Evolutionary conservation across 768 basidiomycete genomes (phyloP).

Genomic region (Podaxis mareebaensis): DNA sequence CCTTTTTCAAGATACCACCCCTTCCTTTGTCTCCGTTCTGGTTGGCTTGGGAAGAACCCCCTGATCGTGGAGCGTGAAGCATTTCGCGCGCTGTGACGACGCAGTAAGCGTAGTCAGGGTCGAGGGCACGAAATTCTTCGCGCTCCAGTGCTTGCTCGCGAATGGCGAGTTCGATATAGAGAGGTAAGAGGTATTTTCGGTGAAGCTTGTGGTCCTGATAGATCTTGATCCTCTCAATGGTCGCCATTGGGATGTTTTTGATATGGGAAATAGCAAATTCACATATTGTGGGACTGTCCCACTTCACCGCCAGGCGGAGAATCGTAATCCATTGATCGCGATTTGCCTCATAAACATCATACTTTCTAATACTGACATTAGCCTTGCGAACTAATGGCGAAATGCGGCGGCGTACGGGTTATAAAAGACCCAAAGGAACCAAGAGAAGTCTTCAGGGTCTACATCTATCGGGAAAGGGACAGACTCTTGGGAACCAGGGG

Average conservation of each 20-base stretch:
- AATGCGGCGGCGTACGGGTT: not conserved
- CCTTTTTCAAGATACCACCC: not conserved
- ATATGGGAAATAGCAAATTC: conserved; percentile 38
- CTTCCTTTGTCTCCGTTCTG: not conserved
- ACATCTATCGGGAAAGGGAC: not conserved
- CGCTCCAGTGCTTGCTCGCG: conserved; percentile 9
- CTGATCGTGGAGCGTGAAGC: not conserved
- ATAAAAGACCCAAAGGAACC: not conserved
- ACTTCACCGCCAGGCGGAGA: conserved; percentile 50
- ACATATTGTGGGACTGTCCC: conserved; percentile 55
- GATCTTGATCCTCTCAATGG: not conserved
- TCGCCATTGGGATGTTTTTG: not conserved
- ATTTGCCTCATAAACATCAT: conserved; percentile 51
- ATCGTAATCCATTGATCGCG: conserved; percentile 55
- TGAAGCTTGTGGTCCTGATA: conserved; percentile 1
- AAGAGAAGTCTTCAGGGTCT: not conserved
- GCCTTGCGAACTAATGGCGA: not conserved
- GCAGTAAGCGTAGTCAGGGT: not conserved
- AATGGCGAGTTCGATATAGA: conserved; percentile 4
- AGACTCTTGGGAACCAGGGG: not conserved
- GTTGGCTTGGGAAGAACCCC: not conserved
- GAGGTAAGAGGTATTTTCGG: not conserved
- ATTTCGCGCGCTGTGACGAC: conserved; percentile 15
- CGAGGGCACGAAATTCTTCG: conserved; percentile 1
- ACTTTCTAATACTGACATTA: conserved; percentile 36